Base-by-base conservation (phyloP, 73 alveolate species). In the Paraurostyla sp. region DNA sequence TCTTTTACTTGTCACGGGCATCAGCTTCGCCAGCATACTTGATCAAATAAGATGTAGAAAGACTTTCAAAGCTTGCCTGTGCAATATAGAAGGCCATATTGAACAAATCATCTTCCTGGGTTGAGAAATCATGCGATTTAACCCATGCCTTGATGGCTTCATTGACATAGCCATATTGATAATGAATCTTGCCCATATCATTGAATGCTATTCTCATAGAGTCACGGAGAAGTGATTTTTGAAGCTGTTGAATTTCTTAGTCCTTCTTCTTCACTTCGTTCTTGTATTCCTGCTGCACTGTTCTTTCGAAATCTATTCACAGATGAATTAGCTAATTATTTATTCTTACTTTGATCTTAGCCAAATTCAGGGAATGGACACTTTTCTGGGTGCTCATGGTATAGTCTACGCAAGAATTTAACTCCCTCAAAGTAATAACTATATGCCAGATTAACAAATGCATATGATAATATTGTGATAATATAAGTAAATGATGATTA, bases 11-110 rank as follows among this genome's bases (percentile, higher is more conserved):
- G 80, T 87, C 93, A 23, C 93, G 48, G 20, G 76, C 62, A 23
- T 87, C 82, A 15, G 93, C 93, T 49, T 87, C 93, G 0, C 87
- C 93, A 42, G 75, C 43, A 56, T 87, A 87, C 76, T 87, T 87
- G 46, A 51, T 75, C 41, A 87, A 38, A 56, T 71, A 87, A 40
- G 71, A 45, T 4, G 45, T 38, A 32, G 40, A 29, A n/a, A 32
- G 23, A 18, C 27, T 0, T 60, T 87, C 93, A 41, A 69, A 59
- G 20, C 90, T 83, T 4, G 87, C 80, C 41, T 75, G 45, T 11
- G 93, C 82, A 29, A 87, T 75, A 15, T 87, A 36, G 41, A 56
- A 51, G 22, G 93, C 45, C 23, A 48, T 32, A 7, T 87, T 54
- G 50, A 46, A 87, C 20, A 87, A 48, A 75, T 87, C 93, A 13